Evolutionary conservation across 345 rosid genomes (phyloP).

Genomic region (Linum trigynum): DNA sequence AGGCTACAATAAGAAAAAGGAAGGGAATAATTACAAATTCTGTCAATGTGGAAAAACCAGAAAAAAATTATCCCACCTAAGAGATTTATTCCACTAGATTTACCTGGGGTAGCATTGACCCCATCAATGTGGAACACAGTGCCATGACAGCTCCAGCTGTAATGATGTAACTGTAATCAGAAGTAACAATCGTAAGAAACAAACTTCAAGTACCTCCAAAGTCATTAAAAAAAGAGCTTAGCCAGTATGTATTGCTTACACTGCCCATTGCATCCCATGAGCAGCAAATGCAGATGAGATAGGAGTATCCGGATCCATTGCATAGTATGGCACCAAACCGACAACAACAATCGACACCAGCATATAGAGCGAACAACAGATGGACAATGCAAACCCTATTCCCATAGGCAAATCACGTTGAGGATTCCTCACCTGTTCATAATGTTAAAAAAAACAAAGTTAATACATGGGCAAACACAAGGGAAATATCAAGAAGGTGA

Average conservation of each 20-base stretch:
- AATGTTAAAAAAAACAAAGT: not conserved
- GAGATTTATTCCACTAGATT: not conserved
- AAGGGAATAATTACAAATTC: not conserved
- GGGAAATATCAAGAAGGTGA: not conserved
- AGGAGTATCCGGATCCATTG: constrained; percentile 96
- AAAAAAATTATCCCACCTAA: too few species aligned
- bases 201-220: not conserved
- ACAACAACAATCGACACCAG: constrained; percentile 83
- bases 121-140: constrained; percentile 91
- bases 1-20: constrained; percentile 30
- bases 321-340: constrained; percentile 89
- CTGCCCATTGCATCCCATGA: constrained; percentile 95
- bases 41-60: too few species aligned
- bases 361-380: constrained; percentile 90
- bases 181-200: constrained; percentile 7
- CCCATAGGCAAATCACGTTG: constrained; percentile 94
- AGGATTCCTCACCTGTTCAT: constrained; percentile 83
- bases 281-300: constrained; percentile 89
- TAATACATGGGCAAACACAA: not conserved
- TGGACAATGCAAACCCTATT: constrained; percentile 71
- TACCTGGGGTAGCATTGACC: constrained; percentile 96
- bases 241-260: constrained; percentile 41
- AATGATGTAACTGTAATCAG: constrained; percentile 55
- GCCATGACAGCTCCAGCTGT: constrained; percentile 91
- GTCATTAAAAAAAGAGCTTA: not conserved